Base-by-base conservation (phyloP, 495 filamentous ascomycete genomes). In the Talaromyces trachyspermus region DNA sequence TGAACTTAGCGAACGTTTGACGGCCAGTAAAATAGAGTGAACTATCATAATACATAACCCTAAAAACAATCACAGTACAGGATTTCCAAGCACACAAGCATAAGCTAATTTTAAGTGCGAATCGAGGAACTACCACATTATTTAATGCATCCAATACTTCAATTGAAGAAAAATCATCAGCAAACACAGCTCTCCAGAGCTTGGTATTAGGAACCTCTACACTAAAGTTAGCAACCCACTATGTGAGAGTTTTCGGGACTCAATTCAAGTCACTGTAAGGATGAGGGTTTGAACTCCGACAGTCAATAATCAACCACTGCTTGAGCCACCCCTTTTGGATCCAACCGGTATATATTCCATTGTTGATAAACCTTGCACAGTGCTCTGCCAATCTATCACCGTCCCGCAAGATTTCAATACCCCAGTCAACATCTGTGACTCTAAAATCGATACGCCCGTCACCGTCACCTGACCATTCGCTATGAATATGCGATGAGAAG, bases 361-460 rank as follows among this genome's bases (percentile, higher is more conserved):
- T 41, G 2, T 24, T 17, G 20, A 48, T 17, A 29, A 52, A 52
- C 17, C 49, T n/a, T n/a, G 8, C 9, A 24, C 49, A 52, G 35
- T 48, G 43, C 18, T 12, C 44, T 11, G 15, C 33, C 11, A 52
- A 32, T 30, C 36, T 39, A 39, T 52, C 43, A 3, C 49, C 49
- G 9, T 55, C 53, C 24, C 49, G 46, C 8, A 55, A 23, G 8
- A 55, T 12, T 30, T 55, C 49, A 18, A 55, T 38, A 1, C 45
- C 53, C 53, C 53, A 55, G 15, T 24, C 43, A 17, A 24, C 22
- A 0, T 43, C 49, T 7, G 46, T 14, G 22, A 55, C 49, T 27
- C 44, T 23, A 43, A 55, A 52, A 19, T 54, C 52, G 11, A 54
- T 46, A 3, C 48, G 32, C 23, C 40, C 49, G 33, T 49, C 27